Base-by-base conservation (phyloP, 768 basidiomycete genomes). In the Pleurotus platypus region DNA sequence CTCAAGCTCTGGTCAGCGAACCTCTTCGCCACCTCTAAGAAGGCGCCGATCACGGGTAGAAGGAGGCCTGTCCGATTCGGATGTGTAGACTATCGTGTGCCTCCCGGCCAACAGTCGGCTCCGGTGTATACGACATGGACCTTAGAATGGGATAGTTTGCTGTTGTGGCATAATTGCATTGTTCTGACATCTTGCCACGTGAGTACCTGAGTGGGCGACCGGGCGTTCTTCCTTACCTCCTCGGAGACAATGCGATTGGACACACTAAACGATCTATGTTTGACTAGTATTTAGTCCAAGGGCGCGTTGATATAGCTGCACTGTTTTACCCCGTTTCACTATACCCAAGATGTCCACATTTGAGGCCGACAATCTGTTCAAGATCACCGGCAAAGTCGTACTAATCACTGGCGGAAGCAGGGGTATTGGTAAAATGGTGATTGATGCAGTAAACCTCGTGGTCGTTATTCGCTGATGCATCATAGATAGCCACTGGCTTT, bases 331-430 rank as follows among this genome's bases (percentile, higher is more conserved):
- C 57, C 57, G 39, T 42, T n/a, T 53, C 20, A 45, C 46, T 22
- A 16, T 24, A 35, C 43, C 49, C 50, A 60, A 37, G 37, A 80
- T 78, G 78, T 66, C 59, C 59, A 69, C 72, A 13, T 69, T 76
- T 39, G 63, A 74, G 53, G 60, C 63, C 2, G 59, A 67, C 12
- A 71, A 69, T 37, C 64, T 82, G 15, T 86, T 86, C 64, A 62
- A 72, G 58, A 83, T 86, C 57, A 66, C 75, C 35, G 79, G 71
- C 22, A 82, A 79, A 58, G 73, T 81, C 13, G 83, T 85, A 4
- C 72, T 89, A 20, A 76, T 86, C 39, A 87, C 85, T 3, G 87
- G 87, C 5, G 87, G 86, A 9, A 83, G 80, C 26, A 72, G 83
- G 57, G 86, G 86, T 4, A 78, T 87, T 27, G 85, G 87, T 4